Base-by-base conservation (phyloP, 2,329 filamentous ascomycete genomes). In the Cladorrhinum sp. region DNA sequence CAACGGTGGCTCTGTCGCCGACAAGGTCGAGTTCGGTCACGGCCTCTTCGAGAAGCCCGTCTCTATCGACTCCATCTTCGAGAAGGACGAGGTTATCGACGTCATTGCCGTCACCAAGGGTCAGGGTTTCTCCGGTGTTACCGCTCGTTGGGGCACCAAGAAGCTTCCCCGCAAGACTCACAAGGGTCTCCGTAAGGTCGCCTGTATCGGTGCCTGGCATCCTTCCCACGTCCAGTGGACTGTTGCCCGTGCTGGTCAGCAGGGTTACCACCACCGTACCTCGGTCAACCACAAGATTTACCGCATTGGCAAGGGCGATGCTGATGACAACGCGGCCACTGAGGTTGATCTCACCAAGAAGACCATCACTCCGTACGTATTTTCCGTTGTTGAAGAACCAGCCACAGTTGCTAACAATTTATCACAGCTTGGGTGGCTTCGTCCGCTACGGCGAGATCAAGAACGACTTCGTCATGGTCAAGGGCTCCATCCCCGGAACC, bases 231-330 rank as follows among this genome's bases (percentile, higher is more conserved):
- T 99, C 81, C 95, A 99, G 86, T 99, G 95, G 95, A 99, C 95
- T 79, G 95, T 99, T 85, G 95, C 93, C 78, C 95, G 95, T 90
- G 95, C 95, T 70, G 95, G 95, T 96, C 95, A 99, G 85, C 87
- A 88, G 81, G 95, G 95, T 86, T 99, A 99, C 89, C 95, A 99
- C 81, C 95, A 99, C 85, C 93, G 95, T 90, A 99, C 95, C 76
- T 98, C 95, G 68, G 91, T 95, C 85, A 99, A 99, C 91, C 95
- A 99, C 92, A 99, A 99, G 91, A 82, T 99, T 78, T 99, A 98
- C 91, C 92, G 95, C 72, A 91, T 99, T 72, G 95, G 93, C 77
- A 96, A 95, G 88, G 93, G 86, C 73, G 84, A 85, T 70, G 91
- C 95, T 74, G 92, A 95, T 77, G 88, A 88, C 79, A 97, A 92